phyloP scores from a whole-genome alignment of 139 green algal genomes.

The Monoraphidium neglectum region DNA sequence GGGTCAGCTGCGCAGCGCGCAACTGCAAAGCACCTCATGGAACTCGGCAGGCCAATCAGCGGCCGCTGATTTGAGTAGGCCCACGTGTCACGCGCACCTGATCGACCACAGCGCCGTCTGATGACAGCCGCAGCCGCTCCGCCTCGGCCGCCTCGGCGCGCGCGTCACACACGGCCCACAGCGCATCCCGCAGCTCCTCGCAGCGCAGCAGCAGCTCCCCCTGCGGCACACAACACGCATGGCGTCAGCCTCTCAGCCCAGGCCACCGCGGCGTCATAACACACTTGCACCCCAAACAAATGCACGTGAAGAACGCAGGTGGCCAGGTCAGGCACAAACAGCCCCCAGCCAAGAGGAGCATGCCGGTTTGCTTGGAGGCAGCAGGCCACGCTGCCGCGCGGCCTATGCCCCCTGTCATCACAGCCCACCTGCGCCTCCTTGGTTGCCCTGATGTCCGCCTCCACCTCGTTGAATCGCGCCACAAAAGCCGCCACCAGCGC shows the following conservation, averaged over 20 bases:
- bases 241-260: too few species aligned
- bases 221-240: too few species aligned
- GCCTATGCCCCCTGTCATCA: too few species aligned
- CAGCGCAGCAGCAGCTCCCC: constrained; percentile 72
- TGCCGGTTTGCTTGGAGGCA: too few species aligned
- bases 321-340: too few species aligned
- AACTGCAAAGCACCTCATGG: constrained; percentile 35
- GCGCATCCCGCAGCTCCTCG: constrained; percentile 73
- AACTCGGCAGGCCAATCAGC: constrained; percentile 1
- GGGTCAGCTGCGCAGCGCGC: neutral
- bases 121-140: constrained; percentile 37
- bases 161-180: constrained; percentile 76
- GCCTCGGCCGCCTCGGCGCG: constrained; percentile 62
- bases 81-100: constrained; percentile 14
- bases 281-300: too few species aligned
- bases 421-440: constrained; percentile 32
- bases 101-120: constrained; percentile 24
- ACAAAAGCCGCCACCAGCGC: constrained; percentile 50
- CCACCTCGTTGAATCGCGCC: constrained; percentile 66
- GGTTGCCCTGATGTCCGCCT: constrained; percentile 52
- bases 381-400: too few species aligned
- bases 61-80: too few species aligned
- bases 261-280: too few species aligned
- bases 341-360: too few species aligned
- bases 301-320: too few species aligned